Base-by-base conservation (phyloP, 2,329 filamentous ascomycete genomes). In the Raffaelea ambrosiae region DNA sequence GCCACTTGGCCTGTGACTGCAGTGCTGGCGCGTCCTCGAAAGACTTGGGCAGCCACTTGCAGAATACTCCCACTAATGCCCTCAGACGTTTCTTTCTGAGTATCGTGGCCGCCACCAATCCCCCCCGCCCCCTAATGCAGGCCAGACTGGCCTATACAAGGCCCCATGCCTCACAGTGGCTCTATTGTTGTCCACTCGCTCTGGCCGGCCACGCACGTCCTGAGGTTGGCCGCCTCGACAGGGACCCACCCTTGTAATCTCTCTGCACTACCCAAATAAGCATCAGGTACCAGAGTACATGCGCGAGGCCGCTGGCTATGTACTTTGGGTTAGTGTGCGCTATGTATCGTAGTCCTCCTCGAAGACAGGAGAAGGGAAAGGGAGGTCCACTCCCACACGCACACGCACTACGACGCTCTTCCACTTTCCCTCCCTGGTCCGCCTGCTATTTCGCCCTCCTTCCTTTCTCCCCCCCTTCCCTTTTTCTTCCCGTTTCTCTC, bases 201-300 rank as follows among this genome's bases (percentile, higher is more conserved):
- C 35, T 19, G 13, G n/a, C 35, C 5, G 20, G 11, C 11, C 39
- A 13, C 20, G 20, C 11, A 20, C 18, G 39, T 40, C 39, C 20
- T 40, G 18, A 5, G 35, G 18, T 14, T 18, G 21, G 29, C 48
- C 18, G 46, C 36, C 36, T 35, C 43, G 39, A 20, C 42, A 7
- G 4, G 10, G 52, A 21, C 50, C 49, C 47, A 48, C 50, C 40
- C 41, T 46, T 50, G 50, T 46, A 53, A 52, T 53, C 48, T 53
- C 52, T 47, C 33, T 48, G 45, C 40, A 23, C 47, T 44, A 44
- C 21, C 31, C 19, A 31, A 26, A 29, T 7, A 38, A 22, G 13
- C 7, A 29, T n/a, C n/a, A n/a, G n/a, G n/a, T n/a, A n/a, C n/a
- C n/a, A n/a, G n/a, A n/a, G n/a, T n/a, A n/a, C n/a, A n/a, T n/a